Percentiles rank a stretch among this genome's conserved stretches.
These are phyloP conservation scores for Cyberlindnera subsufficiens DNA, from an alignment of 805 yeast genomes.

Conservation along the genomic window DNA sequence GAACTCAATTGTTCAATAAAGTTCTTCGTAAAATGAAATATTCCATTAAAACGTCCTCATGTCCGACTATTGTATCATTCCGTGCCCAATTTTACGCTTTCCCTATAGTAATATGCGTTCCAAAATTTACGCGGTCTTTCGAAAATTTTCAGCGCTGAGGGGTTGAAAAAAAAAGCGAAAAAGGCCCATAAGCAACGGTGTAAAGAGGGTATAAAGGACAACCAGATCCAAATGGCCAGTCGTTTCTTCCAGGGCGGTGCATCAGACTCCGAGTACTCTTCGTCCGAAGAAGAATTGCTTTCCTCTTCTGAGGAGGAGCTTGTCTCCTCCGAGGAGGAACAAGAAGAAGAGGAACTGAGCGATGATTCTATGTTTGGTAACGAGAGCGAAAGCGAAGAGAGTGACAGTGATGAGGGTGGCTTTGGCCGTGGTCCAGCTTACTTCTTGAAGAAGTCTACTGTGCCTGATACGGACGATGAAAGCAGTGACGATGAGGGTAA, in stretches of 20 bases:
- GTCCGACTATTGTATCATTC: neutral
- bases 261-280: slow-evolving; percentile 37
- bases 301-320: slow-evolving; percentile 35
- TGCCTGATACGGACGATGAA: slow-evolving; percentile 37
- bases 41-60: too few relatives aligned
- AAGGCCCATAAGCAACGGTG: slow-evolving; percentile 1
- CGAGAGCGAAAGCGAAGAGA: slow-evolving; percentile 33
- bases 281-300: slow-evolving; percentile 38
- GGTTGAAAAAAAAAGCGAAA: slow-evolving; percentile 19
- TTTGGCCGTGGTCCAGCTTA: slow-evolving; percentile 39
- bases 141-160: slow-evolving; percentile 9
- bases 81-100: slow-evolving; percentile 14
- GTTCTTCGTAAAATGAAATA: too few relatives aligned
- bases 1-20: too few relatives aligned
- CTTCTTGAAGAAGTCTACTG: slow-evolving; percentile 35
- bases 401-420: slow-evolving; percentile 37
- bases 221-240: slow-evolving; percentile 53
- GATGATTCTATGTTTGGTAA: slow-evolving; percentile 32
- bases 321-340: slow-evolving; percentile 18
- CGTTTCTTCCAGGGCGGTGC: slow-evolving; percentile 72
- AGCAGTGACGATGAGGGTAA: slow-evolving; percentile 64
- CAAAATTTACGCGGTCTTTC: slow-evolving; percentile 10
- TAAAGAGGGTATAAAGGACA: neutral
- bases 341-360: slow-evolving; percentile 23
- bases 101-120: neutral